phyloP scores from a whole-genome alignment of 2,329 filamentous ascomycete genomes.

The Cryphonectria carpinicola region DNA sequence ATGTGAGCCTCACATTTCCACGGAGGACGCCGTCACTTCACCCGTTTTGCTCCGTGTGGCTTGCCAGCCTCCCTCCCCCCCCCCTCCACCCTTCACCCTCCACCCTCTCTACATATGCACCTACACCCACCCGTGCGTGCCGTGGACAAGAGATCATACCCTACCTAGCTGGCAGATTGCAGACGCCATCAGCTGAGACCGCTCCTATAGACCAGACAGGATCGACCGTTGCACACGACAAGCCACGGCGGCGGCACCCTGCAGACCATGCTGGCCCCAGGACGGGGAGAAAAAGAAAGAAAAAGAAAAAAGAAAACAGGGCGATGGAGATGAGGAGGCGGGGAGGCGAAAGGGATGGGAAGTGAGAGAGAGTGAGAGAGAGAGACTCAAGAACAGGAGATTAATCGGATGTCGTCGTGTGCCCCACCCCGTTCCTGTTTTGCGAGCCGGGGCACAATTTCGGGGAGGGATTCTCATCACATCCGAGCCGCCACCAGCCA shows the following conservation, averaged over 20 bases:
- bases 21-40: not conserved
- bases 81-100: too few relatives aligned
- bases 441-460: conserved; percentile 1
- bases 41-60: not conserved
- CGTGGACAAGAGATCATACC: not conserved
- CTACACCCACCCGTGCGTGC: not conserved
- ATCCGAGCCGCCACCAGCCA: not conserved
- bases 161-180: too few relatives aligned
- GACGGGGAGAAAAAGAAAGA: not conserved
- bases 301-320: not conserved
- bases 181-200: not conserved
- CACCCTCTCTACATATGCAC: not conserved
- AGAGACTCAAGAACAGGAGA: not conserved
- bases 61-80: not conserved
- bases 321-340: not conserved
- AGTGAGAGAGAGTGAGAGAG: not conserved
- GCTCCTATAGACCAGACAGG: not conserved
- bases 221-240: not conserved
- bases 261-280: not conserved
- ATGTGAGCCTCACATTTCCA: not conserved
- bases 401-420: not conserved
- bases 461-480: not conserved
- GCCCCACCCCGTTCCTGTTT: not conserved
- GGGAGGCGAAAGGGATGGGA: not conserved
- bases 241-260: not conserved